A percentile compares a stretch with the other conserved stretches of the same genome.
phyloP scores from a whole-genome alignment of 805 yeast species.

The Teunomyces aglyptinius region DNA sequence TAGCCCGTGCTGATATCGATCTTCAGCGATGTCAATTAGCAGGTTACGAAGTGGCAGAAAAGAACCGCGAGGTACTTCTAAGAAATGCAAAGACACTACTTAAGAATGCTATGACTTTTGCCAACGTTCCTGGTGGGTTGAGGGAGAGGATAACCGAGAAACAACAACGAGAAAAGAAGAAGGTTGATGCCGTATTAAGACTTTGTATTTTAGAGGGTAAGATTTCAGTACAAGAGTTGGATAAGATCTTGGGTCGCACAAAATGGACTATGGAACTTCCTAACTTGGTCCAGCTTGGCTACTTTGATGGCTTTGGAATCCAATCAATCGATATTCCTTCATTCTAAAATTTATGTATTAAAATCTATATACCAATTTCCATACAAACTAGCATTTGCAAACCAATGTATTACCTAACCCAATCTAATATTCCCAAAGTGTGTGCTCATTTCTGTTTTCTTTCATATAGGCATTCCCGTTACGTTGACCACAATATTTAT shows the following conservation, averaged over 20 bases:
- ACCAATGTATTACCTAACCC: not conserved
- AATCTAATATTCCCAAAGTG: not conserved
- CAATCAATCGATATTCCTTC: constrained; percentile 1
- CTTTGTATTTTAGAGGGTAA: constrained; percentile 47
- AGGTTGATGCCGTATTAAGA: constrained; percentile 45
- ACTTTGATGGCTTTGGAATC: constrained; percentile 21
- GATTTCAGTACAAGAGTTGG: constrained; percentile 24
- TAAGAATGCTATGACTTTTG: constrained; percentile 44
- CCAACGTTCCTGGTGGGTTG: constrained; percentile 50
- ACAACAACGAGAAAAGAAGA: constrained; percentile 37
- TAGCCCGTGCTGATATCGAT: constrained; percentile 55
- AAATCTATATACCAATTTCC: not conserved
- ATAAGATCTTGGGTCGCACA: constrained; percentile 28
- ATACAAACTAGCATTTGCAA: not conserved
- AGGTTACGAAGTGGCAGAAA: constrained; percentile 26
- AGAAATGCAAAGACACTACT: constrained; percentile 42
- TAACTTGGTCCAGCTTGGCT: constrained; percentile 23
- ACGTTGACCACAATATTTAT: constrained; percentile 23
- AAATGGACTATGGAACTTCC: constrained; percentile 32
- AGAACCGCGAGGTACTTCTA: constrained; percentile 28
- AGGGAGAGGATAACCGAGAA: constrained; percentile 48
- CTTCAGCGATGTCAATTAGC: constrained; percentile 44
- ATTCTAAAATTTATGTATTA: not conserved
- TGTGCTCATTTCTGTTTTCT: too few relatives aligned
- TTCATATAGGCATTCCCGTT: constrained; percentile 29